These are phyloP conservation scores for Cantharellus cinnabarinus DNA, from an alignment of 768 basidiomycete genomes.

Conservation along the genomic window DNA sequence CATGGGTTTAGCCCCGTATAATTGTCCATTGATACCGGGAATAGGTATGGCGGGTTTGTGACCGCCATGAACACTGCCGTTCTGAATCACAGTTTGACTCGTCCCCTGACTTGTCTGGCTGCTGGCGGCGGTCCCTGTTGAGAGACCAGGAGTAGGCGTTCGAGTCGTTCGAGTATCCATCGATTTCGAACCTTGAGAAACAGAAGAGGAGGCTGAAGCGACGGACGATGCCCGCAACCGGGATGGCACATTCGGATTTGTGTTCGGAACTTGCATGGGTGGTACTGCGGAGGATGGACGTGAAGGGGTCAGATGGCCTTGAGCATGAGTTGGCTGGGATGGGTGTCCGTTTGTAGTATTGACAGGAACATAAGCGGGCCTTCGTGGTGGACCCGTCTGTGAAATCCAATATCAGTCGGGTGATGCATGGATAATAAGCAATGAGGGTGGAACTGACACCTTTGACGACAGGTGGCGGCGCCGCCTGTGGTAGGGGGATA, in stretches of 20 bases:
- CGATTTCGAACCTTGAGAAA: neutral
- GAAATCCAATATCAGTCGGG: neutral
- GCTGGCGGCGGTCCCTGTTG: neutral
- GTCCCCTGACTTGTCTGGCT: too few relatives aligned
- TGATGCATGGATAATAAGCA: neutral
- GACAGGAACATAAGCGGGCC: neutral
- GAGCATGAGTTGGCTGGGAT: too few relatives aligned
- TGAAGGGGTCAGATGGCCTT: too few relatives aligned
- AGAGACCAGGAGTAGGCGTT: neutral
- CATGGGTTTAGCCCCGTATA: neutral
- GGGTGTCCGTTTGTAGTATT: neutral
- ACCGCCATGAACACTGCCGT: too few relatives aligned
- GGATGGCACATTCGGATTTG: neutral
- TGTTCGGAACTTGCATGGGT: neutral
- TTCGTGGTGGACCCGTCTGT: neutral
- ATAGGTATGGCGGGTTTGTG: neutral
- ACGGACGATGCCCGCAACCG: neutral
- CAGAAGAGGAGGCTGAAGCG: neutral
- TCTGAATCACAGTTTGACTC: too few relatives aligned
- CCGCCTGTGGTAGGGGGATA: too few relatives aligned
- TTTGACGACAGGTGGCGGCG: too few relatives aligned
- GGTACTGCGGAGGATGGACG: too few relatives aligned
- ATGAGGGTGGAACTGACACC: too few relatives aligned
- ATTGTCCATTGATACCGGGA: neutral
- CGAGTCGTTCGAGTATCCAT: neutral